These are phyloP conservation scores for Amanita phalloides DNA, from an alignment of 768 basidiomycete species.

Conservation along the genomic window DNA sequence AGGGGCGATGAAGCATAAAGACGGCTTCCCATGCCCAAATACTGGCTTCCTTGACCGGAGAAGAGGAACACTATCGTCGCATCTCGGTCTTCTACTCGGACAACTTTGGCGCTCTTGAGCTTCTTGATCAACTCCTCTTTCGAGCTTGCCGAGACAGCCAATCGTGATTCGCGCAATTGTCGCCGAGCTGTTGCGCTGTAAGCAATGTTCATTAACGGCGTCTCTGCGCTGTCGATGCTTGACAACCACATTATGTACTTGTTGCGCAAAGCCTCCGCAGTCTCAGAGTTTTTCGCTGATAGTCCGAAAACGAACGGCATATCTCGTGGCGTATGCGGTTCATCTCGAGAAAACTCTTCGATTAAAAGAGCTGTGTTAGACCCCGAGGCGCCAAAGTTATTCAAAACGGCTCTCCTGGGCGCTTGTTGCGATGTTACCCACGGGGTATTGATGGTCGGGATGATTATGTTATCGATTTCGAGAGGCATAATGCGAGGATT, in stretches of 20 bases:
- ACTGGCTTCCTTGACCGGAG: conserved; percentile 66
- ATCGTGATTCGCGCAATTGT: conserved; percentile 40
- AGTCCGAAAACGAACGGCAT: conserved; percentile 41
- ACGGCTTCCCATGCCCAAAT: conserved; percentile 47
- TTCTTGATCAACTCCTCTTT: conserved; percentile 35
- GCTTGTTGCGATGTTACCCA: conserved; percentile 32
- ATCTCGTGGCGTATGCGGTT: not conserved
- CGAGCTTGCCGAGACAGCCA: conserved; percentile 35
- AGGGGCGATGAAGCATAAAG: conserved; percentile 39
- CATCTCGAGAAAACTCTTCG: conserved; percentile 29
- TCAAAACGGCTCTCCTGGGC: conserved; percentile 44
- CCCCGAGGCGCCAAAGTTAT: conserved; percentile 70
- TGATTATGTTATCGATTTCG: conserved; percentile 35
- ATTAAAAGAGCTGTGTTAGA: conserved; percentile 55
- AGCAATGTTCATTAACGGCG: conserved; percentile 37
- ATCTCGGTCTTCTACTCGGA: conserved; percentile 15
- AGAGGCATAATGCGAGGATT: conserved; percentile 47
- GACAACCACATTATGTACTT: conserved; percentile 39
- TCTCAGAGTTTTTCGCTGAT: conserved; percentile 43
- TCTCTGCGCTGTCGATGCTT: conserved; percentile 12
- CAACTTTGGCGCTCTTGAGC: conserved; percentile 24
- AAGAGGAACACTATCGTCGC: conserved; percentile 52
- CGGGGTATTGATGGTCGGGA: conserved; percentile 24
- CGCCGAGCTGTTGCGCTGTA: conserved; percentile 63
- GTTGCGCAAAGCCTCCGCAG: conserved; percentile 35